Conservation (phyloP, 1,284 basidiomycete species). For the Ceratorhiza oryzae-sativae region DNA sequence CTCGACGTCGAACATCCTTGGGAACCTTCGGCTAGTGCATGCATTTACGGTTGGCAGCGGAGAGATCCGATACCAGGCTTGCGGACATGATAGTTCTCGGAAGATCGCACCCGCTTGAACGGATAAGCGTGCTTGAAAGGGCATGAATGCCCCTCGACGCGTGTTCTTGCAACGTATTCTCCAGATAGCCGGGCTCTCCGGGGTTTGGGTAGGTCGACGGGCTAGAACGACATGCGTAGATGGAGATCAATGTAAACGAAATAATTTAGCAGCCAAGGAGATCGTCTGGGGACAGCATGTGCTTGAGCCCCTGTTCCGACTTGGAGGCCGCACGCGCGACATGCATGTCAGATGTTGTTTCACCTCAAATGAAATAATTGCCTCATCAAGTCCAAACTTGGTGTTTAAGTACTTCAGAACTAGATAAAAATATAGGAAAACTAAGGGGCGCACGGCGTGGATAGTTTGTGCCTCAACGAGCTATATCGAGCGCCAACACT, state of each 20-base stretch:
- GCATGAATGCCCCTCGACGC: not conserved
- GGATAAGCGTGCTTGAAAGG: not conserved
- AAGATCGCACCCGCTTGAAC: not conserved
- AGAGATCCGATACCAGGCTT: not conserved
- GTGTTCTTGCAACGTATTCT: conserved; percentile 5
- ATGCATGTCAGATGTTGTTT: not conserved
- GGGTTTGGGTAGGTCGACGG: conserved; percentile 7
- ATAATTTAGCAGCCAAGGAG: not conserved
- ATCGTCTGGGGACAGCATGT: not conserved
- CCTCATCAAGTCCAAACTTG: not conserved
- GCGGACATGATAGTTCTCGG: not conserved
- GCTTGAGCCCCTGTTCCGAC: not conserved
- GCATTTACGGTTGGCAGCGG: not conserved
- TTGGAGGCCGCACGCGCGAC: not conserved
- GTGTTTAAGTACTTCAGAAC: not conserved
- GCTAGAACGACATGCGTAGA: not conserved
- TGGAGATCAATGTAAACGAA: not conserved
- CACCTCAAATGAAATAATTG: not conserved
- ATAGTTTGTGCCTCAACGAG: too few species aligned
- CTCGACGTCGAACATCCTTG: not conserved
- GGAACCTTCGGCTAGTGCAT: not conserved
- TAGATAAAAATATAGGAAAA: not conserved
- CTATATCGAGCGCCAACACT: too few species aligned
- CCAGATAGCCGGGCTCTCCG: conserved; percentile 4
- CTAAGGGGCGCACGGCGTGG: too few species aligned